phyloP scores from a whole-genome alignment of 441 rosid species.

The Populus hybrid region DNA sequence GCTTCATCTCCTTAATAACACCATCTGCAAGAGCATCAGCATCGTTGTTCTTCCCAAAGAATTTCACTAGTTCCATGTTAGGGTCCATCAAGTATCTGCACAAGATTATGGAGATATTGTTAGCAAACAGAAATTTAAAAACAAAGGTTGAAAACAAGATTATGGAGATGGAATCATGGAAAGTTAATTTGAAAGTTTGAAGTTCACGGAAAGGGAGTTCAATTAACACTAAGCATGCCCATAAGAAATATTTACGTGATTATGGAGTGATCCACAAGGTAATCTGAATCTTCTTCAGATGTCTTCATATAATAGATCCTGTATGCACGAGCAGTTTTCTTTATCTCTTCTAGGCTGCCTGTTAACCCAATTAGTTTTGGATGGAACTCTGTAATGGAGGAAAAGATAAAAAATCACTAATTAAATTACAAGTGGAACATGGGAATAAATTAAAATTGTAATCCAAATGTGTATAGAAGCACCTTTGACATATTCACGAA shows the following conservation, averaged over 20 bases:
- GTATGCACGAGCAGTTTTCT: constrained; percentile 81
- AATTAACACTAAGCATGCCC: neutral
- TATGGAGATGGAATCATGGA: too few relatives aligned
- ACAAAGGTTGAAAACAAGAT: too few relatives aligned
- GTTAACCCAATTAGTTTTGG: constrained; percentile 82
- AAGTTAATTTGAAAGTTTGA: neutral
- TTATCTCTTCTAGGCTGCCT: constrained; percentile 72
- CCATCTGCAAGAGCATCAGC: constrained; percentile 63
- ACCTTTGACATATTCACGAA: constrained; percentile 90
- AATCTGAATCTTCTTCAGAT: constrained; percentile 90
- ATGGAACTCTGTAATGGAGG: constrained; percentile 67
- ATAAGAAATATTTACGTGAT: constrained; percentile 58
- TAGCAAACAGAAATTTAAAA: neutral
- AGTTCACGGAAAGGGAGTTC: neutral
- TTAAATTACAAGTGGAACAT: neutral
- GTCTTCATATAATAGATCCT: constrained; percentile 97
- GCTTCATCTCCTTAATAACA: constrained; percentile 59
- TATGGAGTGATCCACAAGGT: constrained; percentile 96
- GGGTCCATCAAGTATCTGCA: constrained; percentile 95
- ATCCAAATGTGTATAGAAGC: constrained; percentile 8
- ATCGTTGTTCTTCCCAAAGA: constrained; percentile 91
- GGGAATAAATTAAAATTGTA: constrained; percentile 3
- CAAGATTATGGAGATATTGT: neutral
- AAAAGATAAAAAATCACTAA: neutral
- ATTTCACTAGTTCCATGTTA: constrained; percentile 78